Evolutionary conservation across 2,329 filamentous ascomycete species (phyloP).

Genomic region (Sporothrix humicola): DNA sequence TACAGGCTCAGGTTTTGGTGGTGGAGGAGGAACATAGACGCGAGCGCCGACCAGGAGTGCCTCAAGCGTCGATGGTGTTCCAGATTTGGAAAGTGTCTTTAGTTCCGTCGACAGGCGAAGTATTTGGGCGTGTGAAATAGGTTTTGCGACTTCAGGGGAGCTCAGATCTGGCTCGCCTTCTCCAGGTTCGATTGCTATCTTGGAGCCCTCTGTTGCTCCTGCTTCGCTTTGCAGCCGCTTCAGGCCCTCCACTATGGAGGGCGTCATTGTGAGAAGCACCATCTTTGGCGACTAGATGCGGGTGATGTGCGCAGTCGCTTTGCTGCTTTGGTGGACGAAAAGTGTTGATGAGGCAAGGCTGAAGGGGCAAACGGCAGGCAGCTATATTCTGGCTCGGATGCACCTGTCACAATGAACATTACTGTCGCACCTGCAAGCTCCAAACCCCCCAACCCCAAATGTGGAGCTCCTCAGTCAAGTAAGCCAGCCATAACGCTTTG

Average conservation of each 20-base stretch:
- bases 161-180: slow-evolving; percentile 56
- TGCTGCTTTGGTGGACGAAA: slow-evolving; percentile 2
- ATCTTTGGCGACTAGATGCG: slow-evolving; percentile 50
- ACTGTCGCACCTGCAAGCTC: background rate
- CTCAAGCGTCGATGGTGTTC: slow-evolving; percentile 62
- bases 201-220: background rate
- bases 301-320: background rate
- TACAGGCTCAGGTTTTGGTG: slow-evolving; percentile 78
- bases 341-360: background rate
- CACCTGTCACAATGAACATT: background rate
- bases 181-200: background rate
- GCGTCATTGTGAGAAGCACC: slow-evolving; percentile 80
- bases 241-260: slow-evolving; percentile 68
- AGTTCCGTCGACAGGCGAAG: slow-evolving; percentile 65
- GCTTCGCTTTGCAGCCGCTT: slow-evolving; percentile 40
- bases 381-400: slow-evolving; percentile 15
- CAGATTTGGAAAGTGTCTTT: slow-evolving; percentile 41
- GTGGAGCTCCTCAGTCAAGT: slow-evolving; percentile 1
- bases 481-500: slow-evolving; percentile 1
- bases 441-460: slow-evolving; percentile 14
- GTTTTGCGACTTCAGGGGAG: slow-evolving; percentile 62
- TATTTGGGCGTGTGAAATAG: slow-evolving; percentile 74
- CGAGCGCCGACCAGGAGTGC: slow-evolving; percentile 71
- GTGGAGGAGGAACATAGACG: slow-evolving; percentile 79
- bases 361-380: background rate